phyloP scores from a whole-genome alignment of 139 green algal species.

The Ettlia oleoabundans region DNA sequence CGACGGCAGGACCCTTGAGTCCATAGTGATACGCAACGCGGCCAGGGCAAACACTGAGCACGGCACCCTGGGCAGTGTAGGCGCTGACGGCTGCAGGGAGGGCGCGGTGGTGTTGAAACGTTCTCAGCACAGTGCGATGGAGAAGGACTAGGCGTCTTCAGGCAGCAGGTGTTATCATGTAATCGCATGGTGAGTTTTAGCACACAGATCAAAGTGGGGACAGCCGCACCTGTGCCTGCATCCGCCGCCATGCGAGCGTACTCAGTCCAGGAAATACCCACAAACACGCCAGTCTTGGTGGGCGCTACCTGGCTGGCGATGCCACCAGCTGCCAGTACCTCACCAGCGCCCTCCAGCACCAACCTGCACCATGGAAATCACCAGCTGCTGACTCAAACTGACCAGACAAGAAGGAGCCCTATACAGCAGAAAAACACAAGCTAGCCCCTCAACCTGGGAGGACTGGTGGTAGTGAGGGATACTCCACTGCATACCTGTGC shows the following conservation, averaged over 20 bases:
- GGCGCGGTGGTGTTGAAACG: no score
- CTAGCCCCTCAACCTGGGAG: no score
- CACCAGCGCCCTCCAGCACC: constrained; percentile 65
- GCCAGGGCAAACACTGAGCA: constrained; percentile 67
- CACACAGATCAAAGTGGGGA: no score
- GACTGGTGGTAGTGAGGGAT: no score
- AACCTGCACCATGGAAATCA: constrained; percentile 47
- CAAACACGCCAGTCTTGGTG: constrained; percentile 46
- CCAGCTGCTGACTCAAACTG: not conserved
- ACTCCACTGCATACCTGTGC: no score
- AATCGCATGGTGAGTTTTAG: no score
- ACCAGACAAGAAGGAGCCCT: not conserved
- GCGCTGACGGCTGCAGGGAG: constrained; percentile 48
- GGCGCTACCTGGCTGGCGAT: not conserved
- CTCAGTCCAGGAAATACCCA: constrained; percentile 70
- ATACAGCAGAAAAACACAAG: no score
- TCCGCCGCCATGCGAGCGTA: constrained; percentile 71
- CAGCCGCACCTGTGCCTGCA: no score
- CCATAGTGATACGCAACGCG: constrained; percentile 81
- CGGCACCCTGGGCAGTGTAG: constrained; percentile 62
- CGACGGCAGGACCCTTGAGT: constrained; percentile 74
- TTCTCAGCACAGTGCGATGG: no score
- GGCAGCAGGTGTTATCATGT: no score
- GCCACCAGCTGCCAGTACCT: constrained; percentile 15
- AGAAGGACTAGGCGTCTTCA: no score